Evolutionary conservation across 2,329 filamentous ascomycete species (phyloP), one percentile per base, ranked within the genome.

Genomic region (Penicillium sp.): DNA sequence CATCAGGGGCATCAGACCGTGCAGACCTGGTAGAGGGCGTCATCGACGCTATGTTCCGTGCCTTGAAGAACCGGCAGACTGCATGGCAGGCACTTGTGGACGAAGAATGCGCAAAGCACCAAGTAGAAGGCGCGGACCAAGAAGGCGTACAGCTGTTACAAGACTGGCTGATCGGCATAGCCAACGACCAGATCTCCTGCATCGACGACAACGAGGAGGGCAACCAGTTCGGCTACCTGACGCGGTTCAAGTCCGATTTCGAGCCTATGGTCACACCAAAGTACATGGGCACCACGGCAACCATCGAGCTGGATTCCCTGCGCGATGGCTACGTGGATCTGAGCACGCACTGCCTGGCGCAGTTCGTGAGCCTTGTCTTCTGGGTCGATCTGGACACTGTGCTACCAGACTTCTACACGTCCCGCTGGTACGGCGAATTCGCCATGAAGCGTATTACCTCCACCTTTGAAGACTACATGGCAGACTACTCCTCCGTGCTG

Each of bases 151-250:
- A 95, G 66, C 69, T 77, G 19, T 67, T 83, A 38, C 80, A 84
- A 64, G 93, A 98, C 72, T 98, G 91, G 89, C 84, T 98, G 49
- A 83, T 98, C 46, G 90, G 93, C 40, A 88, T 94, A 50, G 93
- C 94, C 59, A 98, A 98, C 72, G 93, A 98, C 71, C 93, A 98
- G 69, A 97, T 98, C 66, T 90, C 90, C 49, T 96, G 89, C 69
- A 95, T 98, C 63, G 93, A 97, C 68, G 94, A 97, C 67, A 81
- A 80, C 52, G 72, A 78, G 64, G 85, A 85, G 58, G 85, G 88
- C 53, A 85, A 87, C 46, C 82, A 85, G 29, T 75, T 86, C 24
- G 87, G 86, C 28, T 96, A 96, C 72, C 78, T 97, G 43, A 84
- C 87, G 4, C 84, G 85, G 62, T 96, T 96, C 80, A 83, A 83